Conservation (phyloP, 2,329 filamentous ascomycete species). For the Leptographium galeiforme region DNA sequence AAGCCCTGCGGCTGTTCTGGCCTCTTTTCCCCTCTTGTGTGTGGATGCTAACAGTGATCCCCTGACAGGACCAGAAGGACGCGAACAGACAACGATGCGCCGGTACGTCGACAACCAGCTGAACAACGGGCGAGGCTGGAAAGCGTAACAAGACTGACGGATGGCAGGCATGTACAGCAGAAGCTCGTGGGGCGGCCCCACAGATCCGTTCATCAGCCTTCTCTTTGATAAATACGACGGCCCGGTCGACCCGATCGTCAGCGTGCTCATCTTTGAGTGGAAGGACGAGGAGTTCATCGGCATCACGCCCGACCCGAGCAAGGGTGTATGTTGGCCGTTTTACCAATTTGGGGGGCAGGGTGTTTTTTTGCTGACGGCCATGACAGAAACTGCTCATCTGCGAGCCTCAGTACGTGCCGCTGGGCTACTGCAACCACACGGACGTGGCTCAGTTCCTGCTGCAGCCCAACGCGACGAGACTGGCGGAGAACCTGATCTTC, state of each 20-base stretch:
- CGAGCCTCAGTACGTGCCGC: slow-evolving; percentile 54
- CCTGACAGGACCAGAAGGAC: slow-evolving; percentile 55
- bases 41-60: neutral
- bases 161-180: slow-evolving; percentile 79
- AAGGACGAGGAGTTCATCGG: slow-evolving; percentile 71
- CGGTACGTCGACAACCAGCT: slow-evolving; percentile 25
- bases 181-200: slow-evolving; percentile 72
- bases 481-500: slow-evolving; percentile 58
- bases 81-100: slow-evolving; percentile 71
- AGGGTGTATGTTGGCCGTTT: neutral
- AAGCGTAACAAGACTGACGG: neutral
- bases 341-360: neutral
- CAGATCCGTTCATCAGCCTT: slow-evolving; percentile 80
- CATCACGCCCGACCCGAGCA: slow-evolving; percentile 40
- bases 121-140: neutral
- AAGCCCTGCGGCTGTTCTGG: neutral
- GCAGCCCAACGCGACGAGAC: slow-evolving; percentile 57
- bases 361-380: neutral
- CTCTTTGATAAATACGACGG: slow-evolving; percentile 70
- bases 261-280: slow-evolving; percentile 90
- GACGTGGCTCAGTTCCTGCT: slow-evolving; percentile 78
- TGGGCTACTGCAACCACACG: slow-evolving; percentile 59
- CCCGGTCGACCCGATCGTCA: slow-evolving; percentile 68
- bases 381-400: slow-evolving; percentile 47
- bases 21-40: neutral